Base-by-base conservation (phyloP, 805 yeast species). In the Starmerella scarabaei region DNA sequence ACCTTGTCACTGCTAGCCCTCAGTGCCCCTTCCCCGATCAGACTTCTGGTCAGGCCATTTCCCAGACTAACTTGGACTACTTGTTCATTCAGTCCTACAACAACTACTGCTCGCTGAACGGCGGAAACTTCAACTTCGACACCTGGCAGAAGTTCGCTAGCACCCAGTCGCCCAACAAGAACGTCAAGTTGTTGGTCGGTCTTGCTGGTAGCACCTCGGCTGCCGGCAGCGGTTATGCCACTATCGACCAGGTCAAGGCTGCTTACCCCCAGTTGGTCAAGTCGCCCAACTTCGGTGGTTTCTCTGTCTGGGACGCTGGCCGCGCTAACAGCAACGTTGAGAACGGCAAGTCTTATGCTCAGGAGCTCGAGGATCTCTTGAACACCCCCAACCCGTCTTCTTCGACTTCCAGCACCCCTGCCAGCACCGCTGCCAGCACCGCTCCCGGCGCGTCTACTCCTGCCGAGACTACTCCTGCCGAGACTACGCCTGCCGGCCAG, bases 21-120 rank as follows among this genome's bases (percentile, higher is more conserved):
- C 94, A 84, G 64, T 86, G 95, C 64, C 77, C 75, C 21, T 80
- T 76, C 58, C 94, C 94, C 17, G 95, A 85, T 63, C 77, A 72
- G 35, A 68, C 60, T 32, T 57, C 77, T 33, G 79, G 81, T 72
- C 62, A 74, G 47, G 72, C 72, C 38, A 72, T 80, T 52, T 77
- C 77, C 47, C 73, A 66, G 43, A 74, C 82, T 8, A 65, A 72
- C 30, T 66, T 85, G 49, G 94, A 85, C 61, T 83, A 74, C 58
- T 79, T 83, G 4, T 83, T 81, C 55, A 69, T 86, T 49, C 94
- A 84, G 64, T 85, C 84, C 63, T 85, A 84, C 69, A 85, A 85
- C 71, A 85, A 85, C 63, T 68, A 77, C 56, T 81, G 93, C 61
- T 61, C 71, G 35, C 36, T 42, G 15, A 31, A 42, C 14, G 45